phyloP scores from a whole-genome alignment of 2,329 filamentous ascomycete genomes.

The Penicillium hordei region DNA sequence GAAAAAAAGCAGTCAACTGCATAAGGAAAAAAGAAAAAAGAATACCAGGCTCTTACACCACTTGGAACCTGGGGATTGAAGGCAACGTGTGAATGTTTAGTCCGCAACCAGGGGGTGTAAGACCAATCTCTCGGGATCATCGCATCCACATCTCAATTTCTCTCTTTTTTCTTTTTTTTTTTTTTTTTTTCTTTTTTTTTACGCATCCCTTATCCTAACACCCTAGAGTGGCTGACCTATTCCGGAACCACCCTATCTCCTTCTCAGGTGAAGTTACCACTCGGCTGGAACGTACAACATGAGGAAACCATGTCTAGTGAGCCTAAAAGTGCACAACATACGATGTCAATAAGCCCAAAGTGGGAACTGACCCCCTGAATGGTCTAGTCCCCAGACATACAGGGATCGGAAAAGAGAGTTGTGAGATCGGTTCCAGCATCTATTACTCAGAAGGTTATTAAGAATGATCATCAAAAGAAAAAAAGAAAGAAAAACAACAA shows the following conservation, averaged over 20 bases:
- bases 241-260: slow-evolving; percentile 6
- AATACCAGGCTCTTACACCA: not conserved
- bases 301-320: not conserved
- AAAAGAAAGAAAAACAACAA: not conserved
- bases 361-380: not conserved
- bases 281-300: slow-evolving; percentile 15
- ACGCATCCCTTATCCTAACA: slow-evolving; percentile 1
- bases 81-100: slow-evolving; percentile 3
- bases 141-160: slow-evolving; percentile 1
- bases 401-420: not conserved
- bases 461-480: not conserved
- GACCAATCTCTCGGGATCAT: slow-evolving; percentile 17
- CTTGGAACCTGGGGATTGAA: not conserved
- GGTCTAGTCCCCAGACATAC: not conserved
- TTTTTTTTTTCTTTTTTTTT: not conserved
- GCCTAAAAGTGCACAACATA: not conserved
- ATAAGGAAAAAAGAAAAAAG: not conserved
- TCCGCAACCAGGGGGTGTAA: slow-evolving; percentile 9
- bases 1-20: not conserved
- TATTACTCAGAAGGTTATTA: not conserved
- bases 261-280: slow-evolving; percentile 13
- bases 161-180: too few species aligned
- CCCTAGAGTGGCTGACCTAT: not conserved
- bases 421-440: not conserved
- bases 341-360: not conserved